Conservation (phyloP, 345 rosid species). For the Hibiscus syriacus region DNA sequence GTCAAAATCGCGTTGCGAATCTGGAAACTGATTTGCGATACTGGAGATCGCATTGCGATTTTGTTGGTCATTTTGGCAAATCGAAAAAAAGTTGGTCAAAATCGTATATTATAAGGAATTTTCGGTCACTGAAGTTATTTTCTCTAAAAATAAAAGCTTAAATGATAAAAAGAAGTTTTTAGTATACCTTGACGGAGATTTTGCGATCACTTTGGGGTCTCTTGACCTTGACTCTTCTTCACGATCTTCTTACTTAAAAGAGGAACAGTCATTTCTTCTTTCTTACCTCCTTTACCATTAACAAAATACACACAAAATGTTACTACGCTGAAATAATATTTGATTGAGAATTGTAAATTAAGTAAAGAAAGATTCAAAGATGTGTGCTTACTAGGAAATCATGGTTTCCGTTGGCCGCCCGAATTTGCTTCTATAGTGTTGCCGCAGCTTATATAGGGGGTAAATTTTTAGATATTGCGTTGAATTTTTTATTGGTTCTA, state of each 20-base stretch:
- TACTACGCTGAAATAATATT: background rate
- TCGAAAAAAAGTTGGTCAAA: too few relatives aligned
- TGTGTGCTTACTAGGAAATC: background rate
- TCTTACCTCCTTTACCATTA: constrained; percentile 2
- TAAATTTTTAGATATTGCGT: too few relatives aligned
- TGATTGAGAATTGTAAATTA: background rate
- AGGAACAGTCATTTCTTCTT: constrained; percentile 66
- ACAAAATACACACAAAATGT: too few relatives aligned
- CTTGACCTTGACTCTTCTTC: constrained; percentile 81
- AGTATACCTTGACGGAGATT: constrained; percentile 62
- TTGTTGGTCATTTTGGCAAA: too few relatives aligned
- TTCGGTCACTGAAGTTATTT: too few relatives aligned
- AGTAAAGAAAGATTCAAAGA: too few relatives aligned
- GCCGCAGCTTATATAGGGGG: constrained; percentile 10
- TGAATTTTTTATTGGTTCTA: too few relatives aligned
- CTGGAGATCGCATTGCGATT: too few relatives aligned
- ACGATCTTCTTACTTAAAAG: constrained; percentile 63
- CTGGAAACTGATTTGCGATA: too few relatives aligned
- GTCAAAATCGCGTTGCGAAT: too few relatives aligned
- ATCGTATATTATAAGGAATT: too few relatives aligned
- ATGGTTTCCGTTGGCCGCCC: constrained; percentile 16
- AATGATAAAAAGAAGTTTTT: background rate
- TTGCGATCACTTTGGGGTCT: constrained; percentile 81
- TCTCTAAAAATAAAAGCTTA: background rate
- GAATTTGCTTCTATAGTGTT: background rate